Base-by-base conservation (phyloP, 75 land plant species). In the Isoetes taiwanensis region DNA sequence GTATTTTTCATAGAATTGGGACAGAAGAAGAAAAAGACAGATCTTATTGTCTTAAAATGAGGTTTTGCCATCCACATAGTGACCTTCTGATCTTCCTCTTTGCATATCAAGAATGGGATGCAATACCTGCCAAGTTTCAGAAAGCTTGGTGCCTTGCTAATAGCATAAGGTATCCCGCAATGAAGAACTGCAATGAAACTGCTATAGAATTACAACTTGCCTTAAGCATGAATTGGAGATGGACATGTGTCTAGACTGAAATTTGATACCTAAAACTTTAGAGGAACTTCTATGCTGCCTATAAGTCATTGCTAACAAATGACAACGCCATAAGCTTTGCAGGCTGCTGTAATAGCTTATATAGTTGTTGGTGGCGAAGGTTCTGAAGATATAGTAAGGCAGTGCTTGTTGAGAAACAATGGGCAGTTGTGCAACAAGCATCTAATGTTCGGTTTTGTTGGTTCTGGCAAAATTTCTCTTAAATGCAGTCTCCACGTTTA, bases 131-230 rank as follows among this genome's bases (percentile, higher is more conserved):
- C 14, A 41, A 38, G 0, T 54, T 16, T 43, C 70, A 37, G 61
- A 82, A 77, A 43, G 59, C 14, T 21, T 86, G 91, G 91, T 86
- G 91, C 46, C 79, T 76, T 80, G 58, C 79, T n/a, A 86, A 86
- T 58, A 85, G 85, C 59, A 73, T 85, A 23, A 85, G 81, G 68
- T 84, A 77, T 1, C 81, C 81, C 41, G 68, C 90, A 25, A 76
- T 85, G 90, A 58, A 72, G 24, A 81, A 85, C 59, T 85, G 90
- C 38, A 56, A 58, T 25, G 90, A 85, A 32, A 60, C 81, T 14
- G 58, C 81, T 1, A 2, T 0, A 11, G 90, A 85, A 34, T 40
- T 81, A 66, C 80, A 81, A 54, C 11, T 27, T 81, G 81, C 38
- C 67, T 85, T 5, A 35, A 35, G 52, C 58, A 64, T 59, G 90